Evolutionary conservation across 139 green algal genomes (phyloP).

Genomic region (Coelastrella sp.): DNA sequence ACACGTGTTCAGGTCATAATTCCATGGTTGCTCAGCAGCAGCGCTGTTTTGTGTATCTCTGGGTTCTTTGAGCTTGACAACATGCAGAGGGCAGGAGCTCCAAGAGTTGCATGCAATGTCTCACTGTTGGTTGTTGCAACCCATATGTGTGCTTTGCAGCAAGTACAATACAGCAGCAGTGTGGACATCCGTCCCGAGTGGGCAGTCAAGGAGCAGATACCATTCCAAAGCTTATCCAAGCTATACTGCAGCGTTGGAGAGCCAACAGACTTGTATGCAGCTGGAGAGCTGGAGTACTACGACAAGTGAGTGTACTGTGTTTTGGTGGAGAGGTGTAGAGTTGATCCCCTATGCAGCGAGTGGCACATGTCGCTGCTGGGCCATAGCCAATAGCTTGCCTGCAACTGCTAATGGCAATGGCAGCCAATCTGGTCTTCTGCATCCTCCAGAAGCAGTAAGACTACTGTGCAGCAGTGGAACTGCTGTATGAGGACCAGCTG

Average conservation of each 20-base stretch:
- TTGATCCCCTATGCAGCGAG: neutral
- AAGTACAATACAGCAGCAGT: constrained; percentile 74
- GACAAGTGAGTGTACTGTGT: constrained; percentile 81
- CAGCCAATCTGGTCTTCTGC: too few relatives aligned
- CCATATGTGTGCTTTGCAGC: neutral
- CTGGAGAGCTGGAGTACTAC: constrained; percentile 88
- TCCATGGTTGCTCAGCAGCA: neutral
- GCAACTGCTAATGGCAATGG: too few relatives aligned
- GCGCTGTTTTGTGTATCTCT: neutral
- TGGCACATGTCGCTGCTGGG: neutral
- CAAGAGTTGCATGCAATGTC: neutral
- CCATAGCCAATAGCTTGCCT: too few relatives aligned
- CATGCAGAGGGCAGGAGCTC: too few relatives aligned
- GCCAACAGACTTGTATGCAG: constrained; percentile 61
- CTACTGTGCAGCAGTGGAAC: too few relatives aligned
- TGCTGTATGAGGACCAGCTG: too few relatives aligned
- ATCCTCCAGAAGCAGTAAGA: too few relatives aligned
- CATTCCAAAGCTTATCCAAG: constrained; percentile 85
- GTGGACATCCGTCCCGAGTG: constrained; percentile 96
- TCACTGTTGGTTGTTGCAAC: neutral
- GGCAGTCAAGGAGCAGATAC: constrained; percentile 94
- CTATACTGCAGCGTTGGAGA: constrained; percentile 73
- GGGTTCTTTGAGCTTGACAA: neutral
- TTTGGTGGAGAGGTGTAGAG: neutral
- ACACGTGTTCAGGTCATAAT: too few relatives aligned